A percentile compares a stretch with the other conserved stretches of the same genome.
These are phyloP conservation scores for Oryza meridionalis DNA, from an alignment of 176 grass and related monocot species.

Conservation along the genomic window DNA sequence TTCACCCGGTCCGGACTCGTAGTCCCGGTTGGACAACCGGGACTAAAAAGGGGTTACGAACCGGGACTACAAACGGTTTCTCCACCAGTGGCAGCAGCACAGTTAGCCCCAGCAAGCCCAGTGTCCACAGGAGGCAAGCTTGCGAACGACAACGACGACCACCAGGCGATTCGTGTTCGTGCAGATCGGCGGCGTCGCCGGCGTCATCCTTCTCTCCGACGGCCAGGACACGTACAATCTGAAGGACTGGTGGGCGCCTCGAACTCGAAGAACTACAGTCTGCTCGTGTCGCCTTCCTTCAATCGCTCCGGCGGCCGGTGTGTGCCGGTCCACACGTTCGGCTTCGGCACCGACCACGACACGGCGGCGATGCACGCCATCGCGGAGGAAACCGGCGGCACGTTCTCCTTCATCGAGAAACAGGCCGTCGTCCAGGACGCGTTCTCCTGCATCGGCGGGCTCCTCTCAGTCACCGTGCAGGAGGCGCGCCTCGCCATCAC, in stretches of 20 bases:
- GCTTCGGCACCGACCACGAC: conserved; percentile 63
- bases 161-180: too few species aligned
- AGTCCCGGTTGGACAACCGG: too few species aligned
- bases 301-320: background rate
- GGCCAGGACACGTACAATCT: conserved; percentile 76
- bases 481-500: conserved; percentile 22
- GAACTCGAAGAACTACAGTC: too few species aligned
- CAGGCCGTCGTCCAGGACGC: conserved; percentile 54
- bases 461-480: conserved; percentile 58
- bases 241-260: background rate
- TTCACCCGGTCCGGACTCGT: too few species aligned
- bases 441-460: conserved; percentile 70
- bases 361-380: conserved; percentile 58
- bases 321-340: conserved; percentile 54
- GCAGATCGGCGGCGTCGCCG: conserved; percentile 27
- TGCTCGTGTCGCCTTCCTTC: conserved; percentile 34
- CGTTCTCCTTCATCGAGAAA: conserved; percentile 64
- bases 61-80: too few species aligned
- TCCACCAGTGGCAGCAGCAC: too few species aligned
- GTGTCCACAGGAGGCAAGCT: too few species aligned
- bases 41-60: too few species aligned
- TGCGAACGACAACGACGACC: too few species aligned
- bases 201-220: conserved; percentile 85
- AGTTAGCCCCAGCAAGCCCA: too few species aligned
- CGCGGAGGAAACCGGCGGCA: conserved; percentile 54